Base-by-base conservation (phyloP, 768 basidiomycete species). In the Lentinula aciculospora region DNA sequence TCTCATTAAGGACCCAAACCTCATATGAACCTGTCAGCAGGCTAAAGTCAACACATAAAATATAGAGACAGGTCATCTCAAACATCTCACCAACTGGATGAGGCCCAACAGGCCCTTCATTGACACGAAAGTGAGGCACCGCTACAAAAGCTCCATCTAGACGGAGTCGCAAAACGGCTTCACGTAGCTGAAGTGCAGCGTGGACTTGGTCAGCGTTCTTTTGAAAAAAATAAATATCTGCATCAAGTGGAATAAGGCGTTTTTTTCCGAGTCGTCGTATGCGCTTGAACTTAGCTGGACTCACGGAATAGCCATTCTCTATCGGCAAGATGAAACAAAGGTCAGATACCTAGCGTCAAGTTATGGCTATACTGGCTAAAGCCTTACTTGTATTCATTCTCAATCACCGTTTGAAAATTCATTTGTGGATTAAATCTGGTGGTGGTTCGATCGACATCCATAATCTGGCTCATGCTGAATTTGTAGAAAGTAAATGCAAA, bases 141-240 rank as follows among this genome's bases (percentile, higher is more conserved):
- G 88, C 89, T 9, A 91, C 81, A 63, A 91, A 92, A 1, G 88
- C 88, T 0, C 89, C 89, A 51, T 89, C 85, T 9, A 83, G 77
- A 23, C 89, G 76, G 50, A 91, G 75, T 3, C 82, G 77, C 39
- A 92, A 74, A 10, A 92, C 82, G 2, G 88, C 82, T 64, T 91
- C 86, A 0, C 87, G 78, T 36, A 92, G 74, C 42, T 83, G 77
- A 3, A 89, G 74, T 1, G 88, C 88, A 23, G 81, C 83, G 34
- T 81, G 75, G 50, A 84, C 82, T 60, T 88, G 81, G 2, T 75
- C 73, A 0, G 76, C 70, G 62, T 88, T 89, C 21, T 76, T 72
- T 69, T 88, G 88, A 61, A 83, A 82, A 67, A 89, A 92, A 71
- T 91, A 90, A 46, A 91, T 89, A 64, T 90, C 87, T 89, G 63